Evolutionary conservation across 495 filamentous ascomycete species (phyloP).

Genomic region (Penicillium bovifimosum): DNA sequence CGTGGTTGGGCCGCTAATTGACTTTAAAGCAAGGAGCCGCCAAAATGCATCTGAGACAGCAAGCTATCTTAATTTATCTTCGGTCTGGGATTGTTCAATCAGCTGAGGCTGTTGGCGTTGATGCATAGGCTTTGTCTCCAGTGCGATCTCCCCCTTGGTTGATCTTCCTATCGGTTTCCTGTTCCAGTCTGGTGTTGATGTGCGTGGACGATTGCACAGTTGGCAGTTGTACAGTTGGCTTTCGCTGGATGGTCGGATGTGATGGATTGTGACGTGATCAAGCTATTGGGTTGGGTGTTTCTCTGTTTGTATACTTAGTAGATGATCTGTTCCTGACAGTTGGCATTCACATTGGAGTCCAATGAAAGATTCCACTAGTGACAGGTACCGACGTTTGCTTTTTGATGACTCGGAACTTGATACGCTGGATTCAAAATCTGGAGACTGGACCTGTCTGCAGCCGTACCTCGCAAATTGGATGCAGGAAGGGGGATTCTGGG

Average conservation of each 20-base stretch:
- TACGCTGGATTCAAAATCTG: neutral
- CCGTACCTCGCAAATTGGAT: neutral
- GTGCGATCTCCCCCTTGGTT: neutral
- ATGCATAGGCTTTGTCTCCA: neutral
- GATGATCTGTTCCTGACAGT: neutral
- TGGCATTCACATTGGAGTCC: neutral
- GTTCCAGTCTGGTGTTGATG: neutral
- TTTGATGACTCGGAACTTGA: neutral
- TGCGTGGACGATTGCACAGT: too few relatives aligned
- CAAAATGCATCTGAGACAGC: conserved; percentile 8
- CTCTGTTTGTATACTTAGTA: neutral
- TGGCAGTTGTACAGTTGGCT: neutral
- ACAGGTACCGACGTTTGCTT: neutral
- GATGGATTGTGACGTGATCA: neutral
- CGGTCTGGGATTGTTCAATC: conserved; percentile 4
- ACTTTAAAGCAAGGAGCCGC: conserved; percentile 4
- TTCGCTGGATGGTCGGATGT: neutral
- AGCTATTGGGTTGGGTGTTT: neutral
- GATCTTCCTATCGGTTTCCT: conserved; percentile 3
- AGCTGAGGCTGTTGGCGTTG: neutral
- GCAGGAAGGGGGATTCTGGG: neutral
- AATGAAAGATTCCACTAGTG: neutral
- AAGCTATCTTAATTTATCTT: conserved; percentile 7
- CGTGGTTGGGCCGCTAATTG: conserved; percentile 9
- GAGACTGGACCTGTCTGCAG: neutral